Evolutionary conservation across 805 yeast species (phyloP), one percentile per base, ranked within the genome.

Genomic region (Kuraishia hungarica): DNA sequence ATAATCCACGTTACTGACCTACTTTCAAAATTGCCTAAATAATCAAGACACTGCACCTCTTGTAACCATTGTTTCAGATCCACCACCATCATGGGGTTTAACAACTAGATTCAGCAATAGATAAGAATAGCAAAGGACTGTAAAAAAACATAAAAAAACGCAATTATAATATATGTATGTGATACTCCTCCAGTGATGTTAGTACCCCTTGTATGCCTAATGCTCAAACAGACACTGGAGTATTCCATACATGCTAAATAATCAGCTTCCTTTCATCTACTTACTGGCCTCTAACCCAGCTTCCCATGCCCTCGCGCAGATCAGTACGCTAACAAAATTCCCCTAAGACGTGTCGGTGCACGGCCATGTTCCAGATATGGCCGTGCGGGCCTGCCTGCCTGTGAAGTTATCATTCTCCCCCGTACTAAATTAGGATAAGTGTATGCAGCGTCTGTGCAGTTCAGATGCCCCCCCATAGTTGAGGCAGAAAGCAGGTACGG

Each of bases 1-100:
- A 2, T 35, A 5, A 7, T 20, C n/a, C 20, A 26, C 13, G 5
- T 20, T n/a, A 11, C 11, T 13, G 19, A 53, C 54, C n/a, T 35
- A 53, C 54, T 28, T 35, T 53, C 62, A 57, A 69, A 64, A 3
- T 52, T 39, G 1, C 61, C 62, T 2, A 67, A 47, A 52, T 69
- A 69, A 0, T 57, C 57, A 21, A 57, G 61, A 48, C 72, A 69
- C 11, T 62, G 65, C 8, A 67, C 67, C 1, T 62, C 60, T 7
- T 57, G 57, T n/a, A 65, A 56, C 58, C 57, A 56, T 13, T n/a
- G 28, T 28, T 35, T 23, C 48, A 51, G 28, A 11, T 51, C 53
- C 48, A n/a, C 53, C 48, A n/a, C 43, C 43, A 35, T 35, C 4
- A 35, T 35, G n/a, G 43, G 43, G 11, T 35, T 13, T 4, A 13